Evolutionary conservation across 352 stramenopile genomes (phyloP), one percentile per base, ranked within the genome.

Genomic region (Phytophthora cryptogea): DNA sequence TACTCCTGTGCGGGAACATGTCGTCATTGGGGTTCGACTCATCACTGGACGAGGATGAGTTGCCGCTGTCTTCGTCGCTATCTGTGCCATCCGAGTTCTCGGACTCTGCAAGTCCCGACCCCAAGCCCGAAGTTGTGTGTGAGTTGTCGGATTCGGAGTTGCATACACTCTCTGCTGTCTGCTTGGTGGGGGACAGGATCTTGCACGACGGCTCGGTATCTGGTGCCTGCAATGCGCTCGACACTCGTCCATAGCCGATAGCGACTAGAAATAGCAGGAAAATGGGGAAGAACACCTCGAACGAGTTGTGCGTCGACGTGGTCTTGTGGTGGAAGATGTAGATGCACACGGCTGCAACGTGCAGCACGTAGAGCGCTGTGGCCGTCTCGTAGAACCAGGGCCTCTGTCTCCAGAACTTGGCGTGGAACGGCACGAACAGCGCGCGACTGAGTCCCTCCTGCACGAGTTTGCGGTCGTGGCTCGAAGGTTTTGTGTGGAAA

Each of bases 401-500:
- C 72, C 89, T 92, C 55, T 91, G 77, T 17, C 62, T 72, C 86
- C 86, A 94, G 54, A 87, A 94, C 41, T 76, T 69, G 13, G 72
- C 67, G 41, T 91, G 76, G 47, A 92, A 88, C 8, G 86, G 86
- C 46, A 92, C 59, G 28, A 92, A 81, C 16, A 94, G 63, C n/a
- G 76, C 81, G 36, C 82, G 78, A 5, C 51, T 68, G 37, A 92
- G 72, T 40, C 80, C 86, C 68, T 92, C 69, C 51, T 90, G 80
- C 13, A 92, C 78, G 11, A 92, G 65, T 46, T 90, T 88, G 49
- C 81, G 80, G 74, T 94, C 84, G 50, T 94, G 82, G 47, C 82
- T 89, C 4, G 83, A 79, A 6, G 86, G 81, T 53, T 94, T 94
- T 45, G 86, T 94, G 54, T 94, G 83, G 61, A 94, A 94, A 27